phyloP scores from a whole-genome alignment of 257 asterid genomes.

The Solanum medicagineum region DNA sequence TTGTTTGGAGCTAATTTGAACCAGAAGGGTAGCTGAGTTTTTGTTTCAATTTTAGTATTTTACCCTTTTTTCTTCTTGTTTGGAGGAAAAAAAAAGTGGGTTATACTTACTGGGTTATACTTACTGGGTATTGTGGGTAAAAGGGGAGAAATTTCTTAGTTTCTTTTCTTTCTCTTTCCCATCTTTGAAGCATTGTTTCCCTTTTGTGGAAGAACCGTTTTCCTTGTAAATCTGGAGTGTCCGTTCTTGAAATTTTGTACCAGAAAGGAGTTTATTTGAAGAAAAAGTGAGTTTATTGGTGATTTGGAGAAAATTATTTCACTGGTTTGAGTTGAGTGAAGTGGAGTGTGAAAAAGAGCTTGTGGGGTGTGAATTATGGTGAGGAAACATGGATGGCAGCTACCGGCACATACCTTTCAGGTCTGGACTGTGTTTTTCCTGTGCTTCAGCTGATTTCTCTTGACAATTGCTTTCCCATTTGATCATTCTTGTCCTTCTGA shows the following conservation, averaged over 20 bases:
- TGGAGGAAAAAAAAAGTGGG: not conserved
- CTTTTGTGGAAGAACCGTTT: not conserved
- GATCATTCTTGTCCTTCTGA: not conserved
- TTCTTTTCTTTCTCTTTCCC: not conserved
- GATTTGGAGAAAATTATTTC: not conserved
- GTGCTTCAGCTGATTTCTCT: not conserved
- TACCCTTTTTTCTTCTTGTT: not conserved
- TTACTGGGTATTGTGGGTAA: not conserved
- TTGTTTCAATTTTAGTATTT: not conserved
- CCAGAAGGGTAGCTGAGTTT: not conserved
- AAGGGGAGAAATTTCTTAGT: not conserved
- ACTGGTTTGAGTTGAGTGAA: conserved; percentile 8
- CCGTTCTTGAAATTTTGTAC: not conserved
- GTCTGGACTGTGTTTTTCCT: conserved; percentile 13
- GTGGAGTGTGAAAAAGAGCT: not conserved
- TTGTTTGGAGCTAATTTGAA: not conserved
- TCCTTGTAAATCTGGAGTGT: not conserved
- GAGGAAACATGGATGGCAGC: conserved; percentile 98
- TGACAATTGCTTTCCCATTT: not conserved
- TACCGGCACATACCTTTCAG: conserved; percentile 98
- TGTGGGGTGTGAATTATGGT: conserved; percentile 40
- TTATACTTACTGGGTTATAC: not conserved
- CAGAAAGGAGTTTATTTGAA: not conserved
- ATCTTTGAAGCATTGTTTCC: not conserved
- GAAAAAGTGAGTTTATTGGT: not conserved